Evolutionary conservation across 352 stramenopile genomes (phyloP).

Genomic region (Labyrinthula sp.): DNA sequence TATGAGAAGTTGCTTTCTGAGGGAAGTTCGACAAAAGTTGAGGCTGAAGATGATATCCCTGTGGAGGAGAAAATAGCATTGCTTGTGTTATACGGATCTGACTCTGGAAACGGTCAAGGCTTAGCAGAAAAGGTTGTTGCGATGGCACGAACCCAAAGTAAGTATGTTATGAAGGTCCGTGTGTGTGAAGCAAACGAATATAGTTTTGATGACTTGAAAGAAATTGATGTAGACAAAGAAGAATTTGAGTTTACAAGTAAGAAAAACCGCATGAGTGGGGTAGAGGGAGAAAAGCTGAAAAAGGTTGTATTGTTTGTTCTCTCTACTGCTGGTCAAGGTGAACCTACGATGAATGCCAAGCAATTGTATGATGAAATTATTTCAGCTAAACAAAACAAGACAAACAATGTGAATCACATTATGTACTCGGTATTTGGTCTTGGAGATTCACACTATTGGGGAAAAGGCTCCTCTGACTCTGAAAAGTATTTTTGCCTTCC

Average conservation of each 20-base stretch:
- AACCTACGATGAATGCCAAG: slow-evolving; percentile 53
- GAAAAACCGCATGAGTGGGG: no score
- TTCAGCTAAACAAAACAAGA: slow-evolving; percentile 41
- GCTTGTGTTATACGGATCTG: slow-evolving; percentile 49
- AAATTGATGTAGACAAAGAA: no score
- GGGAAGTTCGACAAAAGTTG: no score
- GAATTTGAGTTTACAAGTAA: no score
- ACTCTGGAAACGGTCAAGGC: slow-evolving; percentile 50
- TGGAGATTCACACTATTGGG: slow-evolving; percentile 54
- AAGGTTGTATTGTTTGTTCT: slow-evolving; percentile 50
- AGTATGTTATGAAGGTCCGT: slow-evolving; percentile 46
- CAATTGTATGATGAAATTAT: slow-evolving; percentile 50
- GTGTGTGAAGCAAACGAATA: slow-evolving; percentile 42
- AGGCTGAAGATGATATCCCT: slow-evolving; percentile 40
- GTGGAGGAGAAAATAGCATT: slow-evolving; percentile 47
- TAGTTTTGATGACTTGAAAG: slow-evolving; percentile 10
- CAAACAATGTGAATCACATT: no score
- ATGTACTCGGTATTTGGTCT: slow-evolving; percentile 54
- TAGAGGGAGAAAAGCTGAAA: no score
- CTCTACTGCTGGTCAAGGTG: slow-evolving; percentile 50
- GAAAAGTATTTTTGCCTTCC: slow-evolving; percentile 59
- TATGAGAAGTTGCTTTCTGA: slow-evolving; percentile 50
- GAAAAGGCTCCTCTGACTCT: slow-evolving; percentile 42
- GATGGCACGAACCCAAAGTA: slow-evolving; percentile 55
- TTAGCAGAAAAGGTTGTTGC: slow-evolving; percentile 49